Conservation (phyloP, 345 rosid genomes). For the Viola odorata region DNA sequence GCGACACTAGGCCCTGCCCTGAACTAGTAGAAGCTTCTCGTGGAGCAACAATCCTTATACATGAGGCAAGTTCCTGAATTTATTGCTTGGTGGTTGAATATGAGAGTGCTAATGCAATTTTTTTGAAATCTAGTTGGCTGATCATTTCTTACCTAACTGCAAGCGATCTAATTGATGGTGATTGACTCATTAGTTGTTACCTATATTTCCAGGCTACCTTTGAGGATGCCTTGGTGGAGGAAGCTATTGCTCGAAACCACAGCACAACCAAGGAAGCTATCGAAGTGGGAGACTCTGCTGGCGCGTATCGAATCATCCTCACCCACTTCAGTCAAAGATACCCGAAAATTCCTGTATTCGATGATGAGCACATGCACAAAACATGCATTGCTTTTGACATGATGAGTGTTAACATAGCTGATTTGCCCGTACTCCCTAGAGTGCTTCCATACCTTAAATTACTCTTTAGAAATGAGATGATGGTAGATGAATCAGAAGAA, state of each 20-base stretch:
- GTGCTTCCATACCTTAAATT: conserved; percentile 77
- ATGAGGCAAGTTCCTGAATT: conserved; percentile 51
- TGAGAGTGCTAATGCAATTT: too few species aligned
- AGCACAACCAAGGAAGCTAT: conserved; percentile 96
- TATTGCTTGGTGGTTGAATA: not conserved
- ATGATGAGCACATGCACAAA: conserved; percentile 71
- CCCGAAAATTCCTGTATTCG: conserved; percentile 82
- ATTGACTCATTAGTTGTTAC: conserved; percentile 5
- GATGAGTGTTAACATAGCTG: conserved; percentile 92
- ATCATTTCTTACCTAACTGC: not conserved
- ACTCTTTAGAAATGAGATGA: conserved; percentile 67
- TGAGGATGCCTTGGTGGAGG: conserved; percentile 83
- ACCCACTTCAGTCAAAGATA: conserved; percentile 99
- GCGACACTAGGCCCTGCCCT: conserved; percentile 93
- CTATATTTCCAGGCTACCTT: conserved; percentile 66
- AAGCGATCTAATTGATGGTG: not conserved
- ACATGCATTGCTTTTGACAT: conserved; percentile 88
- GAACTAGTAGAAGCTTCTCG: conserved; percentile 60
- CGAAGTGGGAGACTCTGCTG: conserved; percentile 55
- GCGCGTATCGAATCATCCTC: conserved; percentile 69
- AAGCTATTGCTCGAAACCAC: conserved; percentile 85
- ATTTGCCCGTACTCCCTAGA: conserved; percentile 67
- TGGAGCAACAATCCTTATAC: conserved; percentile 84
- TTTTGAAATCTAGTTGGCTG: not conserved
- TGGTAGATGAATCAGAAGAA: conserved; percentile 57